These are phyloP conservation scores for Schizosaccharomyces lindneri DNA, from an alignment of 805 yeast species.

Conservation along the genomic window DNA sequence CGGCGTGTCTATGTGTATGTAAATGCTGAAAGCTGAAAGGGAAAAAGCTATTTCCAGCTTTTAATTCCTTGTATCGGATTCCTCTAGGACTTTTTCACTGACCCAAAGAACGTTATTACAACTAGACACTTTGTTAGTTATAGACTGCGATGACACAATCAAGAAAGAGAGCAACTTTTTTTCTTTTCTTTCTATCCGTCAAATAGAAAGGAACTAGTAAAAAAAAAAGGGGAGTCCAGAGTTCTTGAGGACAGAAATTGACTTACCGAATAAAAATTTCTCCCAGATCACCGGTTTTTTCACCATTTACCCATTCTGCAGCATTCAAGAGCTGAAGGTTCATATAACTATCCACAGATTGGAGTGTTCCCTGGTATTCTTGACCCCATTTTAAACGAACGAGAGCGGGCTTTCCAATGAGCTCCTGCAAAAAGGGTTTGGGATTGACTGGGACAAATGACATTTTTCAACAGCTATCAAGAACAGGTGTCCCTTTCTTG, in stretches of 20 bases:
- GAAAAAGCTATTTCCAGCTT: neutral
- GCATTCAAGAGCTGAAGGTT: slow-evolving; percentile 51
- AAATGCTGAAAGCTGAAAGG: no score
- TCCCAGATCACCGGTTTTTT: slow-evolving; percentile 30
- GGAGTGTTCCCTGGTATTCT: slow-evolving; percentile 57
- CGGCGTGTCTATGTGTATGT: no score
- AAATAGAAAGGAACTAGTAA: no score
- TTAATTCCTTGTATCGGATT: neutral
- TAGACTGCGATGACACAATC: slow-evolving; percentile 4
- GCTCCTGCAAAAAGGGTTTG: slow-evolving; percentile 62
- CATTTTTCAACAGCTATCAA: neutral
- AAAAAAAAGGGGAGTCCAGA: no score
- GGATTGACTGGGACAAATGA: slow-evolving; percentile 49
- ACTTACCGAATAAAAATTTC: slow-evolving; percentile 41
- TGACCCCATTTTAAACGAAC: slow-evolving; percentile 77
- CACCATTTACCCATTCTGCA: slow-evolving; percentile 25
- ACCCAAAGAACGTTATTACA: slow-evolving; percentile 16
- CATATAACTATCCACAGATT: slow-evolving; percentile 79
- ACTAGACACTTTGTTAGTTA: slow-evolving; percentile 19
- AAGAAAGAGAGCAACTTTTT: no score
- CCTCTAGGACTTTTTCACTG: neutral
- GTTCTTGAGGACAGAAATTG: neutral
- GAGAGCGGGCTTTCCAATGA: slow-evolving; percentile 42
- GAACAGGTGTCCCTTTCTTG: neutral
- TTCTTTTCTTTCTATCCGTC: no score